Evolutionary conservation across 139 green algal genomes (phyloP), one percentile per base, ranked within the genome.

Genomic region (Dunaliella sp.): DNA sequence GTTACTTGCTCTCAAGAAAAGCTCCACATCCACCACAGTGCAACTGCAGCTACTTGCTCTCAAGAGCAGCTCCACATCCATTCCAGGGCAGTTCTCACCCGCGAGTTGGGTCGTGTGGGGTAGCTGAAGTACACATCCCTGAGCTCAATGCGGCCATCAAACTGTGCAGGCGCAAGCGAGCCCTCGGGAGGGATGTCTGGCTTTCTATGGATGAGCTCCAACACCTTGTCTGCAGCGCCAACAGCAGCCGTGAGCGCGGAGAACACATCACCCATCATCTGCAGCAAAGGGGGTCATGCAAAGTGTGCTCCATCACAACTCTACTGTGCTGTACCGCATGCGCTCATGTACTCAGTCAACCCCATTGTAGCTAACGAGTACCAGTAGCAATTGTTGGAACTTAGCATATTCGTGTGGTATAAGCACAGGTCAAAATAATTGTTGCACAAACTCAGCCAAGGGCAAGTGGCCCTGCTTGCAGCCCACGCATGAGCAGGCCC

Each of bases 211-310:
- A 83, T 37, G 32, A 85, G 82, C 82, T 85, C 57, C 33, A 86
- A 26, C 83, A 93, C 90, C 91, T 97, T 98, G 83, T 97, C 95
- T 31, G 95, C 95, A 1, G 95, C 94, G 1, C 95, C 95, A n/a
- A 98, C 91, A 0, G 95, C 95, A 37, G 90, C 94, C 0, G 90
- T 92, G 36, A 98, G 88, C 0, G 92, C 84, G 3, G 85, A 93
- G 92, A 96, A 97, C 26, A 97, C 93, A 85, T 97, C 95, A 3
- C 91, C 93, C 80, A 97, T 91, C 22, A 89, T 76, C 90, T 95
- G 90, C 36, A 83, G 30, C 32, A 65, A 3, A 65, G 48, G 48
- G 16, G 48, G 16, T 65, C 7, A 65, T 65, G 48, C 48, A 65
- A n/a, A n/a, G n/a, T n/a, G n/a, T n/a, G n/a, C n/a, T n/a, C n/a